phyloP scores from a whole-genome alignment of 306 rosid species.

The Geum urbanum region DNA sequence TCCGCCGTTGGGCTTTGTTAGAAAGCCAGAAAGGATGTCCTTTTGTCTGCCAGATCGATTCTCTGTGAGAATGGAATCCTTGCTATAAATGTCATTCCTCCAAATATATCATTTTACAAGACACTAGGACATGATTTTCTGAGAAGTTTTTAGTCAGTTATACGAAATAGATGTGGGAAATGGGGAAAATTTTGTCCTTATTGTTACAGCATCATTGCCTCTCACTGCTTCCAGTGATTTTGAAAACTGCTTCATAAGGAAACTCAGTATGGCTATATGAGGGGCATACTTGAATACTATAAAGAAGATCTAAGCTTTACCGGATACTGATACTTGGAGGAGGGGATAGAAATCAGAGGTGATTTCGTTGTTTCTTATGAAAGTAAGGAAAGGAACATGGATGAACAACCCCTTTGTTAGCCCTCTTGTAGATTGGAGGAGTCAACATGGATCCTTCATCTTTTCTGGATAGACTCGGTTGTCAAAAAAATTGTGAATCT shows the following conservation, averaged over 20 bases:
- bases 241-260: constrained; percentile 38
- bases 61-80: constrained; percentile 63
- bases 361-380: background rate
- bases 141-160: constrained; percentile 49
- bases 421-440: too few species aligned
- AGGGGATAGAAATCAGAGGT: background rate
- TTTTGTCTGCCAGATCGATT: constrained; percentile 49
- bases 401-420: background rate
- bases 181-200: constrained; percentile 65
- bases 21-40: constrained; percentile 47
- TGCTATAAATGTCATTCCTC: constrained; percentile 64
- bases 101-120: constrained; percentile 41
- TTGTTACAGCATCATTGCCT: constrained; percentile 46
- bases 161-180: constrained; percentile 69
- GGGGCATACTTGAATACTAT: constrained; percentile 52
- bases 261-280: constrained; percentile 47
- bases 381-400: background rate
- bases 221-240: constrained; percentile 25
- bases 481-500: too few species aligned
- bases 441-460: too few species aligned
- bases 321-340: background rate
- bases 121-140: constrained; percentile 34
- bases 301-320: constrained; percentile 29
- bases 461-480: too few species aligned
- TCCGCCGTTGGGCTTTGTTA: constrained; percentile 63